Base-by-base conservation (phyloP, 2,329 filamentous ascomycete genomes). In the Rutstroemia sp. region DNA sequence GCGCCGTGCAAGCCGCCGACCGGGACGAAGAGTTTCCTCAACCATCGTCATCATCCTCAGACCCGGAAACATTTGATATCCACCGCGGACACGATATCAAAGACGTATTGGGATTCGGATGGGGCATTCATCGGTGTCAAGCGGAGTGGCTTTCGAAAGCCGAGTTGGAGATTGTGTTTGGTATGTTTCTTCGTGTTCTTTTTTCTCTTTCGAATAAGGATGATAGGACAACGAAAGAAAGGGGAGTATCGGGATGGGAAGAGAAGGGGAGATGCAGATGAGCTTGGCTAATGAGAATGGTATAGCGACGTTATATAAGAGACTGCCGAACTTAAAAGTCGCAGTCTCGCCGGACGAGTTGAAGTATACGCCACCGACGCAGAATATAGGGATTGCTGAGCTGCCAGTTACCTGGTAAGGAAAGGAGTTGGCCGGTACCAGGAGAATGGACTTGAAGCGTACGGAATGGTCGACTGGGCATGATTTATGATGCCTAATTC, bases 1-100 rank as follows among this genome's bases (percentile, higher is more conserved):
- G 73, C 4, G 72, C 74, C 8, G 77, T 75, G 25, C 71, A 74
- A 61, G 76, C 73, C 16, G 77, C 71, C 30, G 77, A 78, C 62
- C 67, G 77, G 3, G 76, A 79, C 62, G 73, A 74, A 53, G 73
- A 76, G 27, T 0, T 62, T 75, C 9, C 76, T 75, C 56, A 37
- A 14, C 2, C 34, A 42, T 51, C 61, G 63, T 5, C 27, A 3
- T 30, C 8, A 10, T 23, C n/a, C n/a, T n/a, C 23, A 23, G 57
- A 73, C 54, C 66, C 75, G 2, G 72, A 77, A 56, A 62, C 56
- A 12, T 79, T 79, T 61, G 66, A 77, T 62, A 73, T 78, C 64
- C 69, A 72, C 58, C 71, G 75, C 21, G 64, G 66, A 38, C 67
- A 69, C 47, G 67, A 67, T 2, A 47, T 59, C 3, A 69, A 72